Evolutionary conservation across 2,329 filamentous ascomycete genomes (phyloP).

Genomic region (Madurella fahalii): DNA sequence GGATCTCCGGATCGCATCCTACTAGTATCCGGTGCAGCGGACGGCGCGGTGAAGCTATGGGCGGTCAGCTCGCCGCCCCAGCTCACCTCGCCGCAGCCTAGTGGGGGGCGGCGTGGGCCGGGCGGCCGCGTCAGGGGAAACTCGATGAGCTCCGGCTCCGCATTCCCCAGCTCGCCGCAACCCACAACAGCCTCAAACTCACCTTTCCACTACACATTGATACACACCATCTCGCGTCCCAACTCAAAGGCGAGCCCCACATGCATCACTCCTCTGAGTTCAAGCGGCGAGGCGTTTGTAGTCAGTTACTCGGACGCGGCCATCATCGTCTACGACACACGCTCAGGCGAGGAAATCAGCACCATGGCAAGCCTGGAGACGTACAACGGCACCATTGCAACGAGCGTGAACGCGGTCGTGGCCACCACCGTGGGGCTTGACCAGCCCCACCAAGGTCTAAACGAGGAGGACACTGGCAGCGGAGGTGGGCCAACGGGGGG

Average conservation of each 20-base stretch:
- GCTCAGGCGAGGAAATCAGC: slow-evolving; percentile 85
- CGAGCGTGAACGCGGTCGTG: slow-evolving; percentile 86
- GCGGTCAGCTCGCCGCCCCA: slow-evolving; percentile 88
- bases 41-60: slow-evolving; percentile 91
- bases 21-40: slow-evolving; percentile 85
- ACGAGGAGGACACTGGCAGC: slow-evolving; percentile 68
- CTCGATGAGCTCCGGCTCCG: slow-evolving; percentile 90
- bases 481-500: slow-evolving; percentile 78
- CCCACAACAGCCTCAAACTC: slow-evolving; percentile 80
- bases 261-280: slow-evolving; percentile 84
- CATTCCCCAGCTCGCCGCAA: slow-evolving; percentile 85
- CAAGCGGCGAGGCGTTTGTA: slow-evolving; percentile 81
- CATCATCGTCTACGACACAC: slow-evolving; percentile 87
- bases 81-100: slow-evolving; percentile 72
- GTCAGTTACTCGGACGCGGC: slow-evolving; percentile 89
- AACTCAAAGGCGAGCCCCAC: slow-evolving; percentile 73
- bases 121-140: slow-evolving; percentile 74
- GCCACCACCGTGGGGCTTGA: slow-evolving; percentile 82
- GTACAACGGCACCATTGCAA: slow-evolving; percentile 74
- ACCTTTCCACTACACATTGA: slow-evolving; percentile 80
- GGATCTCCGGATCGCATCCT: slow-evolving; percentile 82
- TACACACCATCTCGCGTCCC: slow-evolving; percentile 76
- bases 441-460: slow-evolving; percentile 57
- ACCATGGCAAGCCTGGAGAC: slow-evolving; percentile 93
- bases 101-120: slow-evolving; percentile 53